Conservation (phyloP, 805 yeast genomes). For the Starmerella stellata region DNA sequence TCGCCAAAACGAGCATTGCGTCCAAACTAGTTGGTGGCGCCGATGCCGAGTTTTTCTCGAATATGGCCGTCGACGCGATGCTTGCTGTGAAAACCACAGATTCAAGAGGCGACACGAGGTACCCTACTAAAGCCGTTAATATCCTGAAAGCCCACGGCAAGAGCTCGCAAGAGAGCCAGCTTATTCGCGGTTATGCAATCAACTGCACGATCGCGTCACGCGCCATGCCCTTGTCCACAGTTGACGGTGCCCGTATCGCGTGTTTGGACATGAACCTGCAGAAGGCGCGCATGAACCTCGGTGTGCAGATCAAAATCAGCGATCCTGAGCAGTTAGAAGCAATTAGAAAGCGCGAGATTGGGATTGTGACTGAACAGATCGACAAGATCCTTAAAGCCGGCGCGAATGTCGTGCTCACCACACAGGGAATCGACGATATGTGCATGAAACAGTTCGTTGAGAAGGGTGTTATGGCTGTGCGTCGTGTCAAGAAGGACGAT, state of each 20-base stretch:
- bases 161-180: conserved; percentile 66
- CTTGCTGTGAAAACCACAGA: conserved; percentile 84
- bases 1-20: conserved; percentile 95
- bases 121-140: conserved; percentile 95
- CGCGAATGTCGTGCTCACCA: conserved; percentile 80
- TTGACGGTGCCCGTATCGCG: conserved; percentile 55
- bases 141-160: conserved; percentile 93
- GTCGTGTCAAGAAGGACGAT: conserved; percentile 95
- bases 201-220: conserved; percentile 95
- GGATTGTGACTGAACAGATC: conserved; percentile 66
- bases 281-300: conserved; percentile 94
- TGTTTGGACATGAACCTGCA: conserved; percentile 83
- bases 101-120: conserved; percentile 49
- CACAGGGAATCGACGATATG: conserved; percentile 88
- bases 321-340: conserved; percentile 95
- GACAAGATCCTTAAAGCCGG: conserved; percentile 68
- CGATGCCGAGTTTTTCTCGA: conserved; percentile 75
- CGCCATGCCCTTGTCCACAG: conserved; percentile 68
- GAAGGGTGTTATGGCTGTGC: conserved; percentile 82
- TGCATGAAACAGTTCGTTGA: conserved; percentile 83
- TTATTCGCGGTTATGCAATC: conserved; percentile 86
- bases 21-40: conserved; percentile 79
- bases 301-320: conserved; percentile 89
- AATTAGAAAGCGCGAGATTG: conserved; percentile 74
- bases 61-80: conserved; percentile 88